Percentiles rank a stretch among this genome's conserved stretches.
phyloP scores from a whole-genome alignment of 805 yeast genomes.

The Danielozyma ontarioensis region DNA sequence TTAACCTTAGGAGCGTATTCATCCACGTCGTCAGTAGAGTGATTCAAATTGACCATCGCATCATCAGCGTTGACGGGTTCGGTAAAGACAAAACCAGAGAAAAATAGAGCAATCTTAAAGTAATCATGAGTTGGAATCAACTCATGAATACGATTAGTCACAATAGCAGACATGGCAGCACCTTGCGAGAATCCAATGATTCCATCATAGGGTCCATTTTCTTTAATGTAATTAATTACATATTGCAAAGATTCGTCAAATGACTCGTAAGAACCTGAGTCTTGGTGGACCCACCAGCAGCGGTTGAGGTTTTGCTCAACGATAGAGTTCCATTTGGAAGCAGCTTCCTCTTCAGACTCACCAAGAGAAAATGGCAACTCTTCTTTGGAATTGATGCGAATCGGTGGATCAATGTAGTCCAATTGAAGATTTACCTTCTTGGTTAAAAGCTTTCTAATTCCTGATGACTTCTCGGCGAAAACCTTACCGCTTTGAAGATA shows the following conservation, averaged over 20 bases:
- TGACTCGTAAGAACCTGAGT: constrained; percentile 11
- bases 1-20: constrained; percentile 15
- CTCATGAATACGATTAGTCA: constrained; percentile 18
- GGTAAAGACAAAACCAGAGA: constrained; percentile 35
- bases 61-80: constrained; percentile 12
- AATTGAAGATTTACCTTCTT: constrained; percentile 21
- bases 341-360: constrained; percentile 19
- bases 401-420: constrained; percentile 32
- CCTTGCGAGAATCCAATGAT: constrained; percentile 41
- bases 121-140: constrained; percentile 19
- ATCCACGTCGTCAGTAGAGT: constrained; percentile 17
- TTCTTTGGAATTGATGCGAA: constrained; percentile 15
- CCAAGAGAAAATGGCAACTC: constrained; percentile 26
- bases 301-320: constrained; percentile 24
- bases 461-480: constrained; percentile 30
- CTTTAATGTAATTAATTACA: constrained; percentile 20
- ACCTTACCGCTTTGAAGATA: constrained; percentile 31
- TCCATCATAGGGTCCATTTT: constrained; percentile 39
- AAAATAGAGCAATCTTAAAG: constrained; percentile 22
- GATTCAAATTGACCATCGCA: constrained; percentile 10
- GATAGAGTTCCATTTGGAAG: constrained; percentile 25
- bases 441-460: constrained; percentile 22
- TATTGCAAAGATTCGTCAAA: constrained; percentile 14
- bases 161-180: constrained; percentile 31
- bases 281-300: constrained; percentile 32